A percentile compares a stretch with the other conserved stretches of the same genome.
Conservation (phyloP, 2,329 filamentous ascomycete genomes). For the Paraphoma sp. region DNA sequence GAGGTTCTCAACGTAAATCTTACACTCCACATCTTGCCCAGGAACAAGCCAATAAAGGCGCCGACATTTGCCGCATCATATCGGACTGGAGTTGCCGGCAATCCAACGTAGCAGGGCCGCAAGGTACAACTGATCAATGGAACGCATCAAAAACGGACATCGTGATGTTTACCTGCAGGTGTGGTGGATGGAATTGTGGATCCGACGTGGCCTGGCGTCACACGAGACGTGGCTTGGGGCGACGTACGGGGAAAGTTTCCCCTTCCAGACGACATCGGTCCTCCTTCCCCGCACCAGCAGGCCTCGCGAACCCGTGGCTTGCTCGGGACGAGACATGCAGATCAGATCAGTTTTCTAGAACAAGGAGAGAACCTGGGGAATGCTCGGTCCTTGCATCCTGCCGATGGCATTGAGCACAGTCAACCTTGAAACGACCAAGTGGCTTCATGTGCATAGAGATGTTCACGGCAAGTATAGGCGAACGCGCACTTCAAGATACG, state of each 20-base stretch:
- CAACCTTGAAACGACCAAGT: background rate
- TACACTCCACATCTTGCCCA: background rate
- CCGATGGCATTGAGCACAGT: background rate
- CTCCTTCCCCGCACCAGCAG: conserved; percentile 4
- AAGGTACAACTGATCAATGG: background rate
- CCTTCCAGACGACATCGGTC: conserved; percentile 7
- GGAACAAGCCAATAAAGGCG: background rate
- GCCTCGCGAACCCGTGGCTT: background rate
- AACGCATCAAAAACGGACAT: conserved; percentile 7
- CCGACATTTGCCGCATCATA: background rate
- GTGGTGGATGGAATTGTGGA: conserved; percentile 21
- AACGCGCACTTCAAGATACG: background rate
- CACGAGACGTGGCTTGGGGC: conserved; percentile 1
- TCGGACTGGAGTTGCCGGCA: background rate
- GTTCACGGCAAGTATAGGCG: background rate
- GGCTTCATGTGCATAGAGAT: background rate
- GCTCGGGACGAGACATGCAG: background rate
- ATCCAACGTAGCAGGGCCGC: background rate
- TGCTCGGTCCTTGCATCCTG: background rate
- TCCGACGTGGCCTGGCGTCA: conserved; percentile 15
- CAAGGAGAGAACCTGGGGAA: background rate
- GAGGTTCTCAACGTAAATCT: background rate
- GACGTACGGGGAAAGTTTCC: conserved; percentile 32
- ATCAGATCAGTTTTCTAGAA: background rate
- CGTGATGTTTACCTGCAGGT: conserved; percentile 16